A percentile compares a stretch with the other conserved stretches of the same genome.
Conservation (phyloP, 73 alveolate species). For the Stentor roeselii region DNA sequence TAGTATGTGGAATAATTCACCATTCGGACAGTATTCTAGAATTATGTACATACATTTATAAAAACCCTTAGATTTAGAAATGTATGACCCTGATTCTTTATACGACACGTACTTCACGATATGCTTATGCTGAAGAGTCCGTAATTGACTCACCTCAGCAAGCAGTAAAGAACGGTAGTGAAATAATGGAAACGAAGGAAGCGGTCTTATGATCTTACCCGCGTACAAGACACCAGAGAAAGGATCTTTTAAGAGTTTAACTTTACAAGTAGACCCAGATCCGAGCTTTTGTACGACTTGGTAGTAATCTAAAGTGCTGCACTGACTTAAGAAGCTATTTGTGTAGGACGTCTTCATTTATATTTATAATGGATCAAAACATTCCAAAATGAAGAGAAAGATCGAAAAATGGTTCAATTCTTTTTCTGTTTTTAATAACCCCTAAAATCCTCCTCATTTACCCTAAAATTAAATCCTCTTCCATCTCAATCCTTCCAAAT, state of each 20-base stretch:
- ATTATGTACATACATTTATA: slow-evolving; percentile 38
- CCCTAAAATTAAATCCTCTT: too few relatives aligned
- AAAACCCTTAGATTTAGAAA: slow-evolving; percentile 27
- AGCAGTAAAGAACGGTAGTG: slow-evolving; percentile 38
- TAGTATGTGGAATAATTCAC: slow-evolving; percentile 81
- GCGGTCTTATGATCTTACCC: slow-evolving; percentile 45
- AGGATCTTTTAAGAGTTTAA: slow-evolving; percentile 31
- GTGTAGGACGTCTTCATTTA: too few relatives aligned
- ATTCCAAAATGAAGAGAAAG: too few relatives aligned
- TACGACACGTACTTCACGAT: slow-evolving; percentile 44
- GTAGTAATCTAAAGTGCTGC: slow-evolving; percentile 16
- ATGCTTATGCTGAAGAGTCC: slow-evolving; percentile 45
- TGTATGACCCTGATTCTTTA: slow-evolving; percentile 39
- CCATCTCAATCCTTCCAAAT: too few relatives aligned
- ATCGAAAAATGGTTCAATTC: too few relatives aligned
- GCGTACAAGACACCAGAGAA: slow-evolving; percentile 34
- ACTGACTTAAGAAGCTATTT: too few relatives aligned
- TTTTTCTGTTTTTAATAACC: too few relatives aligned
- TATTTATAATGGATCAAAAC: too few relatives aligned
- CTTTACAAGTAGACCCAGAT: slow-evolving; percentile 59
- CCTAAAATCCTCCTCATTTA: too few relatives aligned
- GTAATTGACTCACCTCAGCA: slow-evolving; percentile 55
- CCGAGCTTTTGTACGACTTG: slow-evolving; percentile 50
- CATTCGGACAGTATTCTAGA: slow-evolving; percentile 80
- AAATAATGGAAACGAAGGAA: slow-evolving; percentile 36